phyloP scores from a whole-genome alignment of 2,329 filamentous ascomycete genomes.

The Alternaria novae-zelandiae region DNA sequence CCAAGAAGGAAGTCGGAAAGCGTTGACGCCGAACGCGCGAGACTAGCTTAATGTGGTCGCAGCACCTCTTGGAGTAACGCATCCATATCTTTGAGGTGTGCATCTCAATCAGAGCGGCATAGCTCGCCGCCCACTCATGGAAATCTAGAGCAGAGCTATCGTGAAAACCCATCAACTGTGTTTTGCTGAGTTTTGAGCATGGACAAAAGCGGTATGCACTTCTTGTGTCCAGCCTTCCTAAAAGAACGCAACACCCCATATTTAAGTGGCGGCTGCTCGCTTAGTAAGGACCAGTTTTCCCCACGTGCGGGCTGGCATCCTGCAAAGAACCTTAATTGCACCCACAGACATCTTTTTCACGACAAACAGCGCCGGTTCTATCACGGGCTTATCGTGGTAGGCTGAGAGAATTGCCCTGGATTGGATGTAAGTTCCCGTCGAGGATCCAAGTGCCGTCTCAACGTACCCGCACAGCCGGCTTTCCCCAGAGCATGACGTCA shows the following conservation, averaged over 20 bases:
- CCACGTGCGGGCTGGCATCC: slow-evolving; percentile 8
- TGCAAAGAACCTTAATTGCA: slow-evolving; percentile 15
- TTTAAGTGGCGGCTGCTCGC: slow-evolving; percentile 5
- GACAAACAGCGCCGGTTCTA: neutral
- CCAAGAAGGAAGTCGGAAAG: neutral
- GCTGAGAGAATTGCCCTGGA: neutral
- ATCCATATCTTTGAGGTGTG: neutral
- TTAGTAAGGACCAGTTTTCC: slow-evolving; percentile 4
- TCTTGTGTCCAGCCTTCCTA: neutral
- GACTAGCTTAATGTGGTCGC: neutral
- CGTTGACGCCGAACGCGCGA: neutral
- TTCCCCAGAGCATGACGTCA: slow-evolving; percentile 9
- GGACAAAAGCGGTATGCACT: neutral
- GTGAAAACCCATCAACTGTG: slow-evolving; percentile 1
- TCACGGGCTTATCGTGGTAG: neutral
- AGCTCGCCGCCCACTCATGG: neutral
- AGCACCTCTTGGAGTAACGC: neutral
- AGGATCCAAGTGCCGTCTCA: neutral
- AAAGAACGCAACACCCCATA: slow-evolving; percentile 1
- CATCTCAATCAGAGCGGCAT: neutral
- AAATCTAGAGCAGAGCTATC: neutral
- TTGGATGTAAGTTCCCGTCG: slow-evolving; percentile 2
- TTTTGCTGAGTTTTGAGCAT: neutral
- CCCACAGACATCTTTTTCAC: slow-evolving; percentile 8
- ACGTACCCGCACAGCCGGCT: slow-evolving; percentile 3